A percentile compares a stretch with the other conserved stretches of the same genome.
phyloP scores from a whole-genome alignment of 768 basidiomycete genomes.

The Tulasnella sp. region DNA sequence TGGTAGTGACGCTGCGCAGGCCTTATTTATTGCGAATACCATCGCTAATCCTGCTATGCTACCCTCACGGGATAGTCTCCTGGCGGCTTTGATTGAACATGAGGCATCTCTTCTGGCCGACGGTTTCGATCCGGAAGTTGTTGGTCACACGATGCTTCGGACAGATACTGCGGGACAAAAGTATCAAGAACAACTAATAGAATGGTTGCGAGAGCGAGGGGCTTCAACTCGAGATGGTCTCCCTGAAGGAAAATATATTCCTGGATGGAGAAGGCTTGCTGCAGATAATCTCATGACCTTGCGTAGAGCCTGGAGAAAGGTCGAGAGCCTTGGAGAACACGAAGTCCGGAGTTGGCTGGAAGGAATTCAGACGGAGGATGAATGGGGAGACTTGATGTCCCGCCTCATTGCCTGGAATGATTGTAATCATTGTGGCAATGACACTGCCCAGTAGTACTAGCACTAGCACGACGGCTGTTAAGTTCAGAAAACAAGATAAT shows the following conservation, averaged over 20 bases:
- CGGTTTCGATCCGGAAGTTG: constrained; percentile 37
- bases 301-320: constrained; percentile 33
- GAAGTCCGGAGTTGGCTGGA: constrained; percentile 31
- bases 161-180: constrained; percentile 25
- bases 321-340: constrained; percentile 24
- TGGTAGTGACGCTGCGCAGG: constrained; percentile 39
- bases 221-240: constrained; percentile 15
- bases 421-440: too few relatives aligned
- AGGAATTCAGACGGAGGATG: constrained; percentile 37
- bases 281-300: too few relatives aligned
- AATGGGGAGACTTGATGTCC: constrained; percentile 39
- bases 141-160: constrained; percentile 39
- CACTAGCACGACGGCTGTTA: too few relatives aligned
- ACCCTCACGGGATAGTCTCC: constrained; percentile 29
- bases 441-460: too few relatives aligned
- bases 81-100: constrained; percentile 30
- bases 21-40: constrained; percentile 34
- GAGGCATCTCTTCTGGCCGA: constrained; percentile 32
- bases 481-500: too few relatives aligned
- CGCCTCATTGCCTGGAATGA: constrained; percentile 40
- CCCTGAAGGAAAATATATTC: constrained; percentile 19
- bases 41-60: constrained; percentile 34
- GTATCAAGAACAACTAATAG: constrained; percentile 27
- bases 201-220: constrained; percentile 17
- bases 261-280: constrained; percentile 33